Percentiles rank a stretch among this genome's conserved stretches.
Evolutionary conservation across 306 rosid species (phyloP).

Genomic region (Medicago lupulina): DNA sequence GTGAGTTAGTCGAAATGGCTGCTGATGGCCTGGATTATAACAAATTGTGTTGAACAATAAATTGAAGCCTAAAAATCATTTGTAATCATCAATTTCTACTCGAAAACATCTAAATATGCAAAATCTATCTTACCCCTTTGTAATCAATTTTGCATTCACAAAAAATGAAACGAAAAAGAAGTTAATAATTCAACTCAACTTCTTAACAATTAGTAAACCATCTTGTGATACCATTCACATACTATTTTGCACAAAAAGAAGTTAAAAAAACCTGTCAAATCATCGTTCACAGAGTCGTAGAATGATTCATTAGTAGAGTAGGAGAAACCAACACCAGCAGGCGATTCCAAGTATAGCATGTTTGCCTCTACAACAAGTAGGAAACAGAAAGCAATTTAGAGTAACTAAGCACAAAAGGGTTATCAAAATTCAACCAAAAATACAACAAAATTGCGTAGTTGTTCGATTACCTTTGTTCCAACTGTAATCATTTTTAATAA

Average conservation of each 20-base stretch:
- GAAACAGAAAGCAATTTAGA: neutral
- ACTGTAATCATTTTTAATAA: conserved; percentile 60
- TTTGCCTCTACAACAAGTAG: conserved; percentile 62
- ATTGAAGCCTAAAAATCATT: no score
- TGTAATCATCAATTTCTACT: no score
- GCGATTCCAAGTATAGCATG: conserved; percentile 70
- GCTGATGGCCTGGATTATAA: no score
- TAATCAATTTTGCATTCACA: no score
- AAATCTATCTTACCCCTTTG: no score
- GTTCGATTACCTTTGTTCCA: conserved; percentile 69
- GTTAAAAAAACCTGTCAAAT: conserved; percentile 58
- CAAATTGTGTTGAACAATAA: no score
- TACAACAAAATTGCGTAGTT: neutral
- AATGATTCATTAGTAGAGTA: conserved; percentile 63
- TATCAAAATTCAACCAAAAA: conserved; percentile 15
- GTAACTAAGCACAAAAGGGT: neutral
- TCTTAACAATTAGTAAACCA: neutral
- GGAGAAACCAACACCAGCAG: conserved; percentile 90
- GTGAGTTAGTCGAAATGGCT: no score
- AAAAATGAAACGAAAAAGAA: no score
- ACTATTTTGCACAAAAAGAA: neutral
- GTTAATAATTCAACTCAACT: neutral
- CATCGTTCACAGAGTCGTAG: conserved; percentile 56
- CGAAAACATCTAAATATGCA: no score
- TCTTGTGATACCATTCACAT: neutral